These are phyloP conservation scores for Diplodia mutila DNA, from an alignment of 2,329 filamentous ascomycete species.

Conservation along the genomic window DNA sequence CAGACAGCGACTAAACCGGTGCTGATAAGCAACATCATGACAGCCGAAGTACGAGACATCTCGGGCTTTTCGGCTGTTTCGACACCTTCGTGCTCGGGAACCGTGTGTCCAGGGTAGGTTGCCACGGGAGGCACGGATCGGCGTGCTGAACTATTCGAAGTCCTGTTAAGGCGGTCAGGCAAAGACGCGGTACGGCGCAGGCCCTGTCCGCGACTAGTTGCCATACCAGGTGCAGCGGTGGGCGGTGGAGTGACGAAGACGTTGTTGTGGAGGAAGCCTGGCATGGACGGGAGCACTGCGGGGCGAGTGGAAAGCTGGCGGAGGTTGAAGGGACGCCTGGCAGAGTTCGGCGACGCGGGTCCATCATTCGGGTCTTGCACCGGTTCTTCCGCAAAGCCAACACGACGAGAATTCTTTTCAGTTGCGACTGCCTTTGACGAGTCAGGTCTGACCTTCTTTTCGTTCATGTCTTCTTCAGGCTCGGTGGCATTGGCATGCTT, in stretches of 20 bases:
- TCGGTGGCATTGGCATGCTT: slow-evolving; percentile 36
- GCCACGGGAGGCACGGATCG: neutral
- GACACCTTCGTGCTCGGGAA: neutral
- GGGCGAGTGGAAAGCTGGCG: slow-evolving; percentile 58
- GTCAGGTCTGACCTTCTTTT: neutral
- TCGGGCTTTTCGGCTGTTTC: slow-evolving; percentile 39
- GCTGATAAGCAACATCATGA: slow-evolving; percentile 58
- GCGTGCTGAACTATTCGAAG: slow-evolving; percentile 20
- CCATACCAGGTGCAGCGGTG: slow-evolving; percentile 38
- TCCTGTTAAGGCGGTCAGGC: slow-evolving; percentile 41
- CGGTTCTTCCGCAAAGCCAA: slow-evolving; percentile 59
- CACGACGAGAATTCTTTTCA: slow-evolving; percentile 42
- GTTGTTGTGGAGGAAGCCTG: slow-evolving; percentile 61
- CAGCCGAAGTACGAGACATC: slow-evolving; percentile 63
- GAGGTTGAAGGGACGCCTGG: slow-evolving; percentile 48
- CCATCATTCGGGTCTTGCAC: slow-evolving; percentile 14
- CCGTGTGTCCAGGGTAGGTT: neutral
- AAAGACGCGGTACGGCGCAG: slow-evolving; percentile 42
- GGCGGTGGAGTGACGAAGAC: slow-evolving; percentile 57
- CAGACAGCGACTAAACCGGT: slow-evolving; percentile 64
- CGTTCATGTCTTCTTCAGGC: neutral
- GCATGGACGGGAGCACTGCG: slow-evolving; percentile 58
- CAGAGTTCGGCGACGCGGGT: slow-evolving; percentile 49
- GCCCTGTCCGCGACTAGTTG: slow-evolving; percentile 36
- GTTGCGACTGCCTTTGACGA: neutral